phyloP scores from a whole-genome alignment of 371 early-diverging fungal genomes.

The Mortierella sp. region DNA sequence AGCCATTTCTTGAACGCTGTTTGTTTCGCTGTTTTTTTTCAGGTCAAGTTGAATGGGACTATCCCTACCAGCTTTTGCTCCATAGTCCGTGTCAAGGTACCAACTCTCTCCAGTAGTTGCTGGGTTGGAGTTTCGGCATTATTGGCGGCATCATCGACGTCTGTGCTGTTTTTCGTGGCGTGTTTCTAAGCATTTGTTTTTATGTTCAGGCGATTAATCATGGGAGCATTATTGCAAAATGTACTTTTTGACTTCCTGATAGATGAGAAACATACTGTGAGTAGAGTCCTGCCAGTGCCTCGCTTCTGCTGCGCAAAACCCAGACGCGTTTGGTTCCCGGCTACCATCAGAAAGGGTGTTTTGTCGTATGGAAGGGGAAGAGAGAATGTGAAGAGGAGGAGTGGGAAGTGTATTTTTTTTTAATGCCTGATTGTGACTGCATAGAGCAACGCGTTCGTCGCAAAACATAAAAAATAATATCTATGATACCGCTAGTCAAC shows the following conservation, averaged over 20 bases:
- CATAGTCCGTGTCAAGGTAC: conserved; percentile 13
- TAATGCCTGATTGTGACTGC: too few relatives aligned
- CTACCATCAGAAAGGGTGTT: conserved; percentile 9
- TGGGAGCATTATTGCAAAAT: too few relatives aligned
- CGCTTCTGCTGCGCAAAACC: conserved; percentile 33
- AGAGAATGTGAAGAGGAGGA: background rate
- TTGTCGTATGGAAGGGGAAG: background rate
- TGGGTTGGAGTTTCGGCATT: conserved; percentile 10
- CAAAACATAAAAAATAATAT: too few relatives aligned
- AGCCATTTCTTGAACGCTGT: too few relatives aligned
- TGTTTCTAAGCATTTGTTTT: conserved; percentile 16
- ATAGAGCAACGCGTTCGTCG: too few relatives aligned
- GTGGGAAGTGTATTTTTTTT: background rate
- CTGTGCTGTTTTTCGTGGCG: conserved; percentile 6
- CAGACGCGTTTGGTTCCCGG: conserved; percentile 34
- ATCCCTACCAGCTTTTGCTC: conserved; percentile 36
- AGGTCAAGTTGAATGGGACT: too few relatives aligned
- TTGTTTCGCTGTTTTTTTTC: too few relatives aligned
- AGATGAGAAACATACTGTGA: conserved; percentile 9
- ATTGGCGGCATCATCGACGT: background rate
- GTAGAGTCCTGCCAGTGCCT: conserved; percentile 17
- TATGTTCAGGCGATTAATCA: background rate
- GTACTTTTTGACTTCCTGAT: too few relatives aligned
- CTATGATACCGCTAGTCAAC: too few relatives aligned
- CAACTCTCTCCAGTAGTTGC: conserved; percentile 7